Conservation (phyloP, 495 filamentous ascomycete species). For the Penicillium desertorum region DNA sequence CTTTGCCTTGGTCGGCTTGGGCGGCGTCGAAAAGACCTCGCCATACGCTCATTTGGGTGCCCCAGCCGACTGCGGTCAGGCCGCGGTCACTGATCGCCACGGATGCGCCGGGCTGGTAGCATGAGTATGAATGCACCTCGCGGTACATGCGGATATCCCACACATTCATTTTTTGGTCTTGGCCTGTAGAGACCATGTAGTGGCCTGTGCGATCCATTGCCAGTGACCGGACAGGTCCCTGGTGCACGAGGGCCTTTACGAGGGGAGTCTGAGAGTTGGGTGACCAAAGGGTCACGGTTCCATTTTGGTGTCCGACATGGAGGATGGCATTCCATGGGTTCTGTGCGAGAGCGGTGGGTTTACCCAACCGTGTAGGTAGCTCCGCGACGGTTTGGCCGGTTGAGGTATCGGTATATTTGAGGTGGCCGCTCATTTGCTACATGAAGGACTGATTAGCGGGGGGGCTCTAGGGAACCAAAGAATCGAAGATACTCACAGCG, state of each 20-base stretch:
- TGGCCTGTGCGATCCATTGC: conserved; percentile 85
- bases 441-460: conserved; percentile 6
- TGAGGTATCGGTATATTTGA: conserved; percentile 94
- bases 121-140: conserved; percentile 87
- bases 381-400: conserved; percentile 85
- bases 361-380: conserved; percentile 75
- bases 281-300: conserved; percentile 93
- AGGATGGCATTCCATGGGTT: conserved; percentile 91
- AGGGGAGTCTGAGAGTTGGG: conserved; percentile 83
- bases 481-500: conserved; percentile 53
- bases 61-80: conserved; percentile 87
- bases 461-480: neutral
- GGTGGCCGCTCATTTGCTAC: conserved; percentile 74
- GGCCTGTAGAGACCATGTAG: conserved; percentile 94
- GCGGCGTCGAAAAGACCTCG: conserved; percentile 78
- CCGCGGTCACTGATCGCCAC: conserved; percentile 85
- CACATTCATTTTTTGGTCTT: conserved; percentile 87
- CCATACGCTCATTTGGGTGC: conserved; percentile 86
- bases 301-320: conserved; percentile 90
- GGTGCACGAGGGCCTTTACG: conserved; percentile 92
- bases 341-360: conserved; percentile 79
- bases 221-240: conserved; percentile 83
- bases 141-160: conserved; percentile 97
- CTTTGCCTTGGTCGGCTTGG: conserved; percentile 66
- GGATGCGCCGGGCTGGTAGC: conserved; percentile 78